A percentile compares a stretch with the other conserved stretches of the same genome.
phyloP scores from a whole-genome alignment of 345 rosid genomes.

The Rhodamnia rubescens region DNA sequence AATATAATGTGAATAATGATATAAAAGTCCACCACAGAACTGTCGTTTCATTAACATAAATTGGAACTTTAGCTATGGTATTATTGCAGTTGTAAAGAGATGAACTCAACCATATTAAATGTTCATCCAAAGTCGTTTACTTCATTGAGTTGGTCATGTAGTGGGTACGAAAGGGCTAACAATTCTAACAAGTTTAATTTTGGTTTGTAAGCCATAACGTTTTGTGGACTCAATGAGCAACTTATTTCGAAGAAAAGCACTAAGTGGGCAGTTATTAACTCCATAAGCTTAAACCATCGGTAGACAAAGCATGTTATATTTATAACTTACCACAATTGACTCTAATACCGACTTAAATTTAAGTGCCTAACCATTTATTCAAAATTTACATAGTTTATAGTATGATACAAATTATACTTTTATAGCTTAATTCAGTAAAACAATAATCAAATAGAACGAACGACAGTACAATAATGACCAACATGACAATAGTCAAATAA shows the following conservation, averaged over 20 bases:
- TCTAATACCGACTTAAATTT: not conserved
- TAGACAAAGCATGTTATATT: not conserved
- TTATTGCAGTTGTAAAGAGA: not conserved
- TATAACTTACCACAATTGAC: not conserved
- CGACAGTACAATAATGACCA: not conserved
- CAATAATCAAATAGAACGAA: not conserved
- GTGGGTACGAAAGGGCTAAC: not conserved
- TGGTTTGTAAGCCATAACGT: not conserved
- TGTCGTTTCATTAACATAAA: not conserved
- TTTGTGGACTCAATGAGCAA: not conserved
- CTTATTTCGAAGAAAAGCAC: not conserved
- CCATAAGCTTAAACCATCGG: not conserved
- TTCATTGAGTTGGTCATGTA: not conserved
- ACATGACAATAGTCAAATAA: not conserved
- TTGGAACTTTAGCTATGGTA: not conserved
- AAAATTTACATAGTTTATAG: not conserved
- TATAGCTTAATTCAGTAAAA: not conserved
- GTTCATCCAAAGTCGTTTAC: not conserved
- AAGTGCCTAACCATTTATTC: not conserved
- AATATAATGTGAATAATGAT: not conserved
- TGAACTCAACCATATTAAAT: not conserved
- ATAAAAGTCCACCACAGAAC: not conserved
- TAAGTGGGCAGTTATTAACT: not conserved
- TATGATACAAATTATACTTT: not conserved
- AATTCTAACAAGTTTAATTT: not conserved